Evolutionary conservation across 192 early-diverging fungal genomes (phyloP).

Genomic region (Coemansia sp.): DNA sequence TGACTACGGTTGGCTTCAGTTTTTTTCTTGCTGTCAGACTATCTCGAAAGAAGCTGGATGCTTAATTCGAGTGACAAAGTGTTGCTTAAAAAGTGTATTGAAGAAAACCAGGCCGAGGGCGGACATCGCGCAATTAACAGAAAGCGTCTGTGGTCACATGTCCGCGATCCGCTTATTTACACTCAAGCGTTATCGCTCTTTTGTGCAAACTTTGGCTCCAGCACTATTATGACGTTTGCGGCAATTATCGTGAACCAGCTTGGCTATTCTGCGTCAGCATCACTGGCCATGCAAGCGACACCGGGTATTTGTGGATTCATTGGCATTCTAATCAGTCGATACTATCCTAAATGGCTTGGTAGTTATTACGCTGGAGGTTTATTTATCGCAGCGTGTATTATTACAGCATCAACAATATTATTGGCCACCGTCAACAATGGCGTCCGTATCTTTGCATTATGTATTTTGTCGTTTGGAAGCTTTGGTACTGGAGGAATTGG

Average conservation of each 20-base stretch:
- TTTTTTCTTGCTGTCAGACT: constrained; percentile 40
- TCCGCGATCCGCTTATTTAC: constrained; percentile 35
- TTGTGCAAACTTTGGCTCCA: constrained; percentile 46
- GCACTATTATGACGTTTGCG: constrained; percentile 48
- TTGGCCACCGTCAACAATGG: constrained; percentile 41
- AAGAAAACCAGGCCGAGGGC: constrained; percentile 30
- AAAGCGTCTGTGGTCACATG: constrained; percentile 18
- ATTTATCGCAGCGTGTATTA: constrained; percentile 40
- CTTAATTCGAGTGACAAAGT: constrained; percentile 29
- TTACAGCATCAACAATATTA: constrained; percentile 28
- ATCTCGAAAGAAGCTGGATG: constrained; percentile 45
- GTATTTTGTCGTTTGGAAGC: constrained; percentile 42
- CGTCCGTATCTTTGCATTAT: constrained; percentile 45
- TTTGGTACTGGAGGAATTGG: constrained; percentile 49
- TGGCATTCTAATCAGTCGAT: constrained; percentile 29
- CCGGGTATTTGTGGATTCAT: constrained; percentile 47
- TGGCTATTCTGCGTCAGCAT: constrained; percentile 29
- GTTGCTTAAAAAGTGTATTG: constrained; percentile 30
- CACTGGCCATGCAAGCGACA: constrained; percentile 47
- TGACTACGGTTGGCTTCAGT: constrained; percentile 37
- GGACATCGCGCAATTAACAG: constrained; percentile 33
- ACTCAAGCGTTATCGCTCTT: constrained; percentile 37
- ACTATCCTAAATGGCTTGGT: constrained; percentile 36
- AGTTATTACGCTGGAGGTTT: constrained; percentile 35
- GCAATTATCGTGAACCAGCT: constrained; percentile 45